Conservation (phyloP, 805 yeast genomes). For the Spathaspora girioi region DNA sequence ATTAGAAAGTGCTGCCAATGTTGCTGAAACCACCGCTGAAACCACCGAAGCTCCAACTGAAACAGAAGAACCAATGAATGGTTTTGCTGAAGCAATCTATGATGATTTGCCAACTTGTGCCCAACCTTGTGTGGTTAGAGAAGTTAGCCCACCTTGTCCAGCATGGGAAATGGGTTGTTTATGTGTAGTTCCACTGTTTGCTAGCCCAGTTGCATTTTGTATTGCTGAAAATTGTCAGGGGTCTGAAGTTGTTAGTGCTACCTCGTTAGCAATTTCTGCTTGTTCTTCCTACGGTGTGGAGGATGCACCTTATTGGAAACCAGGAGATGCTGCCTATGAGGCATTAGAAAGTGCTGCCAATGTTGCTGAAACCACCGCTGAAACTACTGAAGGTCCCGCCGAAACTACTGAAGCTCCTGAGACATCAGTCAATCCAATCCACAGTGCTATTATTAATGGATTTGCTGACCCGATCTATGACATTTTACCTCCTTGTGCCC, state of each 20-base stretch:
- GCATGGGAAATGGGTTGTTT: conserved; percentile 46
- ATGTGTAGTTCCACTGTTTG: conserved; percentile 38
- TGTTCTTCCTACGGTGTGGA: conserved; percentile 32
- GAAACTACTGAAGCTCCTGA: conserved; percentile 13
- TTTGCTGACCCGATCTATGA: conserved; percentile 36
- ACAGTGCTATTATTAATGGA: conserved; percentile 25
- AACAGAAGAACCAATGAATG: conserved; percentile 24
- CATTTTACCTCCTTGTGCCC: conserved; percentile 36
- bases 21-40: conserved; percentile 11
- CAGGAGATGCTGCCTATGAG: conserved; percentile 18
- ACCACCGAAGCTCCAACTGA: conserved; percentile 1
- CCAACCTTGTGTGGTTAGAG: conserved; percentile 25
- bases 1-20: conserved; percentile 23
- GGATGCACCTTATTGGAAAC: conserved; percentile 26
- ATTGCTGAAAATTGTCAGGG: conserved; percentile 36
- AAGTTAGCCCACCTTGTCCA: conserved; percentile 37
- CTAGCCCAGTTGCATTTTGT: conserved; percentile 32
- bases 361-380: conserved; percentile 11
- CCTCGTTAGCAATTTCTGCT: conserved; percentile 27
- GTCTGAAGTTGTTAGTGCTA: conserved; percentile 23
- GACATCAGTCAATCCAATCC: conserved; percentile 23
- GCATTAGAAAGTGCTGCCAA: conserved; percentile 24
- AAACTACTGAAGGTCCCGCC: conserved; percentile 1
- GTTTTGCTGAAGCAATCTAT: conserved; percentile 38
- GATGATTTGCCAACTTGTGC: conserved; percentile 33